A percentile compares a stretch with the other conserved stretches of the same genome.
phyloP scores from a whole-genome alignment of 169 alveolate genomes.

The Cryptosporidium meleagridis region DNA sequence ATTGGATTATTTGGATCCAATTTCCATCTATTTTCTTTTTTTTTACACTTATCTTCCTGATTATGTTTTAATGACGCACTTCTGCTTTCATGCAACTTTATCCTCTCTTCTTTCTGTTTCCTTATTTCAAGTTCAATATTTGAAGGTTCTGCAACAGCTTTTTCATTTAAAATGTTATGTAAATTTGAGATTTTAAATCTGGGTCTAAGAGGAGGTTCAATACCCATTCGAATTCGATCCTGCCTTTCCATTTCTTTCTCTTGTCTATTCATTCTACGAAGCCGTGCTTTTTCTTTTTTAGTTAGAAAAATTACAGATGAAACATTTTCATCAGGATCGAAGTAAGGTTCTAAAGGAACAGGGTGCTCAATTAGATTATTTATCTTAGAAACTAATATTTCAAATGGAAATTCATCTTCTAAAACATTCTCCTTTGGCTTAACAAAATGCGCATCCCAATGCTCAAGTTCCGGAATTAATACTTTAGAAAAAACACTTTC shows the following conservation, averaged over 20 bases:
- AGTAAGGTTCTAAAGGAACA: slow-evolving; percentile 83
- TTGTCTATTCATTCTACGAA: slow-evolving; percentile 86
- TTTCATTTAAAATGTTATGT: slow-evolving; percentile 85
- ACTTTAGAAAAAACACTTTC: slow-evolving; percentile 41
- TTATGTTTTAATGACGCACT: slow-evolving; percentile 85
- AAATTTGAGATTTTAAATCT: slow-evolving; percentile 88
- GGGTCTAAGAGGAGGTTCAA: slow-evolving; percentile 92
- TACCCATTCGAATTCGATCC: slow-evolving; percentile 89
- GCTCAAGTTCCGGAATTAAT: slow-evolving; percentile 45
- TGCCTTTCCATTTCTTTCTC: slow-evolving; percentile 87
- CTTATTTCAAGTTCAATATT: slow-evolving; percentile 86
- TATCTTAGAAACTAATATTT: slow-evolving; percentile 78
- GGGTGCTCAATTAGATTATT: slow-evolving; percentile 88
- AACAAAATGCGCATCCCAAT: slow-evolving; percentile 70
- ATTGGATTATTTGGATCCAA: slow-evolving; percentile 63
- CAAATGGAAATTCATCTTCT: slow-evolving; percentile 73
- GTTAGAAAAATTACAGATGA: slow-evolving; percentile 84
- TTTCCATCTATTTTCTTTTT: slow-evolving; percentile 88
- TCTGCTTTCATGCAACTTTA: slow-evolving; percentile 83
- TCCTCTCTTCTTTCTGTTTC: slow-evolving; percentile 88
- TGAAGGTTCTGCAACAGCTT: slow-evolving; percentile 89
- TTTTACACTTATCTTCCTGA: slow-evolving; percentile 84
- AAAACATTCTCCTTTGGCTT: slow-evolving; percentile 53
- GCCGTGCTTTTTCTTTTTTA: slow-evolving; percentile 81
- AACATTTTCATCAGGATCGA: slow-evolving; percentile 65